These are phyloP conservation scores for Monosporozyma aquatica DNA, from an alignment of 805 yeast species.

Conservation along the genomic window DNA sequence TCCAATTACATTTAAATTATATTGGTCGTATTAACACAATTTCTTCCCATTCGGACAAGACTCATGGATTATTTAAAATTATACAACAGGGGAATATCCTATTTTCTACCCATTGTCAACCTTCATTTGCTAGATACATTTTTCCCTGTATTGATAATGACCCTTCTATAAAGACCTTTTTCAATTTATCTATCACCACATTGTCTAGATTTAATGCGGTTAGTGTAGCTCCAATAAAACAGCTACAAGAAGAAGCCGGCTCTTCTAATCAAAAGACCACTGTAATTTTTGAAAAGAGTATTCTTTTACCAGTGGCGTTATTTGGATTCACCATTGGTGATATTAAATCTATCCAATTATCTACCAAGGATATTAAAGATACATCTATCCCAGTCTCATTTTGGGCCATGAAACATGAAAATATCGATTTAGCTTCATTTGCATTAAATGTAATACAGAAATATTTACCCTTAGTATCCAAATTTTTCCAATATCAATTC, in stretches of 20 bases:
- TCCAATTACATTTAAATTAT: conserved; percentile 24
- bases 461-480: conserved; percentile 41
- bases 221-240: not conserved
- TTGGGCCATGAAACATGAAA: conserved; percentile 35
- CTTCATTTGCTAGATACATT: conserved; percentile 50
- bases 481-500: conserved; percentile 36
- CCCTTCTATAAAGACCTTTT: conserved; percentile 42
- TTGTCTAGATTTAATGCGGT: conserved; percentile 6
- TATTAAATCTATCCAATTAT: conserved; percentile 42
- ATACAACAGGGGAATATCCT: conserved; percentile 39
- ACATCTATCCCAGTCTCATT: conserved; percentile 40
- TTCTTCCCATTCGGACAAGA: conserved; percentile 45
- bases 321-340: conserved; percentile 67
- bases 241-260: too few relatives aligned
- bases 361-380: conserved; percentile 16
- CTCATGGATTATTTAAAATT: conserved; percentile 61
- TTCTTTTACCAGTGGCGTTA: conserved; percentile 51
- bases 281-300: conserved; percentile 36
- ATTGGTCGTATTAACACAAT: conserved; percentile 45
- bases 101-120: conserved; percentile 66
- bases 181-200: conserved; percentile 43
- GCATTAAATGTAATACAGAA: conserved; percentile 42
- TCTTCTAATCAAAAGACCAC: too few relatives aligned
- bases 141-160: conserved; percentile 72
- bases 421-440: conserved; percentile 37